These are phyloP conservation scores for Tilletia walkeri DNA, from an alignment of 1,284 basidiomycete genomes.

Conservation along the genomic window DNA sequence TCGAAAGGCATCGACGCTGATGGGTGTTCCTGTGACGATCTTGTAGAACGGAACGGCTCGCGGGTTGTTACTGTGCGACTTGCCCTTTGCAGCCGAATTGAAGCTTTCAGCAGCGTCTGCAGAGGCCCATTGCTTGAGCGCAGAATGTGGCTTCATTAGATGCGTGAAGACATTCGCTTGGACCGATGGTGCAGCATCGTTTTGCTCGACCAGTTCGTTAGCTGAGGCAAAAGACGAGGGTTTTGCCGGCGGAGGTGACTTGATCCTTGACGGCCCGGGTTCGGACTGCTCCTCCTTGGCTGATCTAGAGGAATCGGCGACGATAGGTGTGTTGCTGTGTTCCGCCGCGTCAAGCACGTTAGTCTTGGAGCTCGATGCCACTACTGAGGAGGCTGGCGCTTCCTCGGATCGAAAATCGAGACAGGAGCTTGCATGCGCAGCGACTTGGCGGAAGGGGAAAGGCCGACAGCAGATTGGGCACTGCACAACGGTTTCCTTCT, in stretches of 20 bases:
- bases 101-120: constrained; percentile 20
- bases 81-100: constrained; percentile 11
- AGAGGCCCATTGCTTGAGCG: constrained; percentile 43
- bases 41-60: constrained; percentile 52
- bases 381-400: constrained; percentile 21
- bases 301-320: no score
- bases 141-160: constrained; percentile 44
- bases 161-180: constrained; percentile 31
- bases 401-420: constrained; percentile 21
- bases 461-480: constrained; percentile 32
- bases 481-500: constrained; percentile 15
- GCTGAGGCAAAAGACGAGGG: no score
- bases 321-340: no score
- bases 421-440: constrained; percentile 37
- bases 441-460: constrained; percentile 30
- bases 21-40: constrained; percentile 89
- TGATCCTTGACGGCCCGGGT: no score
- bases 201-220: background rate
- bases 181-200: background rate
- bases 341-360: no score
- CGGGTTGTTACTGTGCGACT: background rate
- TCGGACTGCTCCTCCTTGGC: no score
- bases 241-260: no score
- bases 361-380: constrained; percentile 19
- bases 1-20: constrained; percentile 90